Percentiles rank a stretch among this genome's conserved stretches.
phyloP scores from a whole-genome alignment of 768 basidiomycete genomes.

The Trametes punicea region DNA sequence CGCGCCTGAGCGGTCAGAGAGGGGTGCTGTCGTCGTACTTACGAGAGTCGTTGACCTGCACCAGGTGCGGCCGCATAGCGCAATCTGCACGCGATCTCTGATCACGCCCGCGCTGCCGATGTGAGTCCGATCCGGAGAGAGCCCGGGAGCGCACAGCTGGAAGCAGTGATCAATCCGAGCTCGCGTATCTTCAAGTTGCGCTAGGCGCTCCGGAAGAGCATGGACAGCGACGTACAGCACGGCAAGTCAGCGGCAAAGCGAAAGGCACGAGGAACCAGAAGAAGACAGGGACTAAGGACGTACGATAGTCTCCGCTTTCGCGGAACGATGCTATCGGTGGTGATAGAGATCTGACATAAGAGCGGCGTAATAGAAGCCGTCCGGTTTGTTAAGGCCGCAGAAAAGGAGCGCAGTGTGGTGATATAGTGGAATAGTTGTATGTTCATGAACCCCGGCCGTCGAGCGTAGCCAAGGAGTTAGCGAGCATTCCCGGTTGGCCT shows the following conservation, averaged over 20 bases:
- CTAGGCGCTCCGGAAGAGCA: background rate
- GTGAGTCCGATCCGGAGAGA: background rate
- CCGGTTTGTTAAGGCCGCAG: background rate
- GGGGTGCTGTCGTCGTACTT: no score
- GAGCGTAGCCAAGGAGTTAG: no score
- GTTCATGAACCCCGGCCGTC: no score
- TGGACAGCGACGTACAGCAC: background rate
- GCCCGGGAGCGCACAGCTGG: background rate
- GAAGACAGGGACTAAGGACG: background rate
- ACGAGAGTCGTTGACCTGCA: background rate
- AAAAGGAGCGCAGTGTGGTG: background rate
- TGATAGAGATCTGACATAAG: slow-evolving; percentile 6
- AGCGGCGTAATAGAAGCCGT: slow-evolving; percentile 8
- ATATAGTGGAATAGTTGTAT: background rate
- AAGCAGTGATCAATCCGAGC: background rate
- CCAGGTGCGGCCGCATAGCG: no score
- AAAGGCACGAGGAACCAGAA: background rate
- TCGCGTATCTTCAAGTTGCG: background rate
- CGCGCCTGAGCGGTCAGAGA: background rate
- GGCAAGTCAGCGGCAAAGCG: background rate
- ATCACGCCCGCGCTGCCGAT: background rate
- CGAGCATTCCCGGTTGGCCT: no score
- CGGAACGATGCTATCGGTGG: slow-evolving; percentile 3
- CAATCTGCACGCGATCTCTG: background rate
- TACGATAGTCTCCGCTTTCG: slow-evolving; percentile 7